These are phyloP conservation scores for Colletotrichum ledebouriae DNA, from an alignment of 2,329 filamentous ascomycete genomes.

Conservation along the genomic window DNA sequence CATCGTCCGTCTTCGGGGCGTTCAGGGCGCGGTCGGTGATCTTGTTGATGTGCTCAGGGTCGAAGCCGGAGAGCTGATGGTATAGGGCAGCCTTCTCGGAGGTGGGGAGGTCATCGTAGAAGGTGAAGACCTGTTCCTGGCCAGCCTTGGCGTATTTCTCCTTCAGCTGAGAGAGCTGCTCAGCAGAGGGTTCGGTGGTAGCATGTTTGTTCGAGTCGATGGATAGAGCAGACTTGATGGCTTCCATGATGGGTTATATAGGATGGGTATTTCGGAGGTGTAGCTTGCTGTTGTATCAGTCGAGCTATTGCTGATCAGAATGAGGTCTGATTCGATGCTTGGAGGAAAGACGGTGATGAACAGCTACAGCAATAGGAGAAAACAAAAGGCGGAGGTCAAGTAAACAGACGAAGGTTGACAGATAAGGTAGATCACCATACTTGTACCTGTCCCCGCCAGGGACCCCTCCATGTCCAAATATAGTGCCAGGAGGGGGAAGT, in stretches of 20 bases:
- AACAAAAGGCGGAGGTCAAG: slow-evolving; percentile 32
- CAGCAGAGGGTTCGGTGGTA: slow-evolving; percentile 69
- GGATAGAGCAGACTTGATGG: slow-evolving; percentile 59
- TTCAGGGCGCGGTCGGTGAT: slow-evolving; percentile 86
- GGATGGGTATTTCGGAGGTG: slow-evolving; percentile 12
- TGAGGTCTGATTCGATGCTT: neutral
- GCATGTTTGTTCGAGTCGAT: slow-evolving; percentile 51
- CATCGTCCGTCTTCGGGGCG: slow-evolving; percentile 74
- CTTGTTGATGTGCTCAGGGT: slow-evolving; percentile 88
- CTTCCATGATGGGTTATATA: slow-evolving; percentile 54
- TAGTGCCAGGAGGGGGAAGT: slow-evolving; percentile 36
- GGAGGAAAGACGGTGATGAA: slow-evolving; percentile 5
- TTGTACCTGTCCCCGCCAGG: slow-evolving; percentile 41
- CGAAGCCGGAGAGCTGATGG: slow-evolving; percentile 84
- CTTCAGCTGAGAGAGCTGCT: slow-evolving; percentile 76
- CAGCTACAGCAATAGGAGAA: slow-evolving; percentile 10
- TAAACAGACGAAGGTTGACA: slow-evolving; percentile 27
- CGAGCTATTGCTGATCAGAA: neutral
- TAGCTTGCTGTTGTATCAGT: slow-evolving; percentile 12
- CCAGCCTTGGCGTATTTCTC: slow-evolving; percentile 80
- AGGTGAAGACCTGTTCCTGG: slow-evolving; percentile 88
- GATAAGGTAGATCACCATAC: slow-evolving; percentile 37
- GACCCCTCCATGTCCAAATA: slow-evolving; percentile 40
- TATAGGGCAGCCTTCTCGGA: slow-evolving; percentile 84
- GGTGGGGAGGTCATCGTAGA: slow-evolving; percentile 81